Evolutionary conservation across 345 rosid species (phyloP), one percentile per base, ranked within the genome.

Genomic region (Boechera retrofracta): DNA sequence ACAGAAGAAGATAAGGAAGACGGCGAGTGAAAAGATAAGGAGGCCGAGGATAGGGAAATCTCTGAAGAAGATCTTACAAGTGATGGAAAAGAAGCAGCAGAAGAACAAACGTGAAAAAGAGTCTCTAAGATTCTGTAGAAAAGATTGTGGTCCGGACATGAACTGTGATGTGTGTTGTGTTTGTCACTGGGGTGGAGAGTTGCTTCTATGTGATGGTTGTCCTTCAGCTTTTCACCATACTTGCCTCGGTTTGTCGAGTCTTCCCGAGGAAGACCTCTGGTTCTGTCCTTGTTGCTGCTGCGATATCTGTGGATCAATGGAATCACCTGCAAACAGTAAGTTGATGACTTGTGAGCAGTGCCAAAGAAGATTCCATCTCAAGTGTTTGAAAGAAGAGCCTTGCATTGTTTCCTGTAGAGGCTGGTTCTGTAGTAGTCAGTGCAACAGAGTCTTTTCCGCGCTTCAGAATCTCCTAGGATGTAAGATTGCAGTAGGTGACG

Each of bases 251-350:
- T 54, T 91, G 39, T 29, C 78, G 66, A 84, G 24, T 59, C 48
- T 89, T 51, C 96, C 97, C 0, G 68, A 74, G 3, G 96, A 93
- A 26, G 82, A 85, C 10, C 56, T 49, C 18, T 91, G 98, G 97
- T 87, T 89, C 73, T 94, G 98, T 52, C 89, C 90, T 4, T 84
- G 90, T 15, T 94, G 98, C 75, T 81, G 88, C 35, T 91, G 98
- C 41, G 73, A 75, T 28, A 76, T 86, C 7, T 94, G 97, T 67
- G 76, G 76, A 69, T 55, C 68, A 31, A 41, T 54, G 62, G 72
- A 57, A 21, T 65, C 61, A 56, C 21, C 48, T 4, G 15, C 9
- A 7, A 61, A 56, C 3, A 72, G 69, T 13, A 45, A 36, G 62
- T 33, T 75, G 63, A 71, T 68, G 58, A 66, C 8, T 52, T 94